Conservation (phyloP, 352 stramenopile species). For the Phytophthora brassicae region DNA sequence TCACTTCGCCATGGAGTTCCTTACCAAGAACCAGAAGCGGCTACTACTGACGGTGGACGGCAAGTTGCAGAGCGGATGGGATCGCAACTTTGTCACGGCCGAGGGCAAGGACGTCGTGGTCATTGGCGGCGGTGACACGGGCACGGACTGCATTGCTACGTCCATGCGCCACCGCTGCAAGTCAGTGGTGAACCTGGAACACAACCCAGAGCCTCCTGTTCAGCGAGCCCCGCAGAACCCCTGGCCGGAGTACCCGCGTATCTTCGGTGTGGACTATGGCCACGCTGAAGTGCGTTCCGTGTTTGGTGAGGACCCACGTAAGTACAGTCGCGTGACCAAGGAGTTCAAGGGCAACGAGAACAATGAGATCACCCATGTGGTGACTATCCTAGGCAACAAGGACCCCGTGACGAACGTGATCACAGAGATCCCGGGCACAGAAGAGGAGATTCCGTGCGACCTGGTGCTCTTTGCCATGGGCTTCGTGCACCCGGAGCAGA, state of each 20-base stretch:
- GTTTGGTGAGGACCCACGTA: constrained; percentile 91
- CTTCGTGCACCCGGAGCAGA: constrained; percentile 95
- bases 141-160: constrained; percentile 98
- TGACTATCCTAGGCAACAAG: constrained; percentile 51
- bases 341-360: constrained; percentile 78
- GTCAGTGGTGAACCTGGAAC: constrained; percentile 96
- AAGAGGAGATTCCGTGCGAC: constrained; percentile 94
- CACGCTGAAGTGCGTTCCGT: constrained; percentile 94
- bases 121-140: constrained; percentile 96
- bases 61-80: constrained; percentile 95
- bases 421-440: constrained; percentile 74
- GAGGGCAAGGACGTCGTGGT: constrained; percentile 98
- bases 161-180: constrained; percentile 97
- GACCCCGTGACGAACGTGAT: constrained; percentile 78
- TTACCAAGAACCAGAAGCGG: constrained; percentile 98
- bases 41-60: constrained; percentile 94
- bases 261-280: constrained; percentile 98
- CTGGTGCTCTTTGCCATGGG: constrained; percentile 97
- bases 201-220: constrained; percentile 92
- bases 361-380: constrained; percentile 77
- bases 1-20: constrained; percentile 97
- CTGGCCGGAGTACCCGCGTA: constrained; percentile 97
- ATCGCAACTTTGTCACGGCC: constrained; percentile 94
- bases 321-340: constrained; percentile 79
- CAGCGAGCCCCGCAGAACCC: constrained; percentile 93